A percentile compares a stretch with the other conserved stretches of the same genome.
phyloP scores from a whole-genome alignment of 148 eudicot species.

The Gaultheria prostrata region DNA sequence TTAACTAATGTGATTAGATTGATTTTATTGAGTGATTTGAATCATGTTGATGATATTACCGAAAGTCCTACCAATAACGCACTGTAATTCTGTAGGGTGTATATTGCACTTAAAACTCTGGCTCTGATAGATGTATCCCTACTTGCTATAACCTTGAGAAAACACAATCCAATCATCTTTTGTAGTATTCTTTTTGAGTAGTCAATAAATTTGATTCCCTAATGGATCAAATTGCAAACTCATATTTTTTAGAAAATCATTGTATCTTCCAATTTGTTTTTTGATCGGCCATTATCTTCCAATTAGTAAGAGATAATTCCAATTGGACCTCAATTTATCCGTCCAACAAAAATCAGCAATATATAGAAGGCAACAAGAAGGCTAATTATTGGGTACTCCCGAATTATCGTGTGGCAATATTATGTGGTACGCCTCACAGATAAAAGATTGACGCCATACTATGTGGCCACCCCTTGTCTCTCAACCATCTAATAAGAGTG shows the following conservation, averaged over 20 bases:
- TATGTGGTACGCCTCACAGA: too few species aligned
- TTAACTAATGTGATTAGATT: too few species aligned
- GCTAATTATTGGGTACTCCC: too few species aligned
- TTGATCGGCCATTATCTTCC: too few species aligned
- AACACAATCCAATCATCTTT: not conserved
- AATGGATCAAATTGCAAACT: not conserved
- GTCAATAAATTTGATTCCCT: not conserved
- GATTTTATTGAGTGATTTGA: not conserved
- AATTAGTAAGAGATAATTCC: too few species aligned
- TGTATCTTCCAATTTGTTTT: too few species aligned
- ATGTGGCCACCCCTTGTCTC: too few species aligned
- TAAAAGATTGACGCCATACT: too few species aligned
- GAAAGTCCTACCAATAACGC: not conserved
- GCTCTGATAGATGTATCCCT: not conserved
- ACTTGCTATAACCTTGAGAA: not conserved
- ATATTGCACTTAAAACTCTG: not conserved
- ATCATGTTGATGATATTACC: not conserved
- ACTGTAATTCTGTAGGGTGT: not conserved
- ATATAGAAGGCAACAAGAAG: not conserved
- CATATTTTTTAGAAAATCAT: not conserved
- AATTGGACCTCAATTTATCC: too few species aligned
- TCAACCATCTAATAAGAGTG: too few species aligned
- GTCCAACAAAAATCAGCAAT: not conserved
- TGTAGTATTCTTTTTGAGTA: not conserved
- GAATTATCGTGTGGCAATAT: too few species aligned